Base-by-base conservation (phyloP, 257 asterid genomes). In the Gynochthodes officinalis region DNA sequence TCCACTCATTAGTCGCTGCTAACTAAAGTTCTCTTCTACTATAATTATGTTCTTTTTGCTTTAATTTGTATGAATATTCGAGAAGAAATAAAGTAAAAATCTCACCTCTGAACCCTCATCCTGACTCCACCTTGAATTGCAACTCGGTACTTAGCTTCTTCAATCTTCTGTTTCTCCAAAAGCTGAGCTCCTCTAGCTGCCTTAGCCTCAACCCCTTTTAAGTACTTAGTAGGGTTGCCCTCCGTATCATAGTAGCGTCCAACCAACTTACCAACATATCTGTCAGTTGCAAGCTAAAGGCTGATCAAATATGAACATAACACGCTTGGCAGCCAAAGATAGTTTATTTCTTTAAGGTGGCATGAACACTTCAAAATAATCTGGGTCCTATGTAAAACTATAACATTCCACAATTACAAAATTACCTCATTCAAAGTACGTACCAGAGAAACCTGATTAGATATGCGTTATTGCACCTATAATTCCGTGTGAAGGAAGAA, bases 141-240 rank as follows among this genome's bases (percentile, higher is more conserved):
- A 93, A 84, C 86, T 86, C 66, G 89, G 80, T 32, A 87, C 69
- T 80, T 87, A 42, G 90, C 96, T 80, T 93, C 97, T 80, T 93
- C 96, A 14, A 11, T 73, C 84, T 93, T 91, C 79, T 91, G 97
- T 69, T 91, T 91, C 77, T 89, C 96, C 76, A 91, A 87, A 76
- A 90, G 82, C 76, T 90, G 97, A 54, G 98, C 89, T 15, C 96
- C 98, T 86, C 98, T 87, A 28, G 96, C 97, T 1, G 96, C 96
- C 84, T 91, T 93, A 59, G 93, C 89, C 82, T 93, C 98, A 37
- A 80, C 89, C 72, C 97, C 98, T 86, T 89, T 91, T 76, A 93
- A 78, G 82, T 88, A 85, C 82, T 93, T 93, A 21, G 96, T 91
- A 18, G 98, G 85, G 69, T 80, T 89, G 62, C 97, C 98, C 53